A percentile compares a stretch with the other conserved stretches of the same genome.
Conservation (phyloP, 2,329 filamentous ascomycete genomes). For the Colletotrichum echinochloae region DNA sequence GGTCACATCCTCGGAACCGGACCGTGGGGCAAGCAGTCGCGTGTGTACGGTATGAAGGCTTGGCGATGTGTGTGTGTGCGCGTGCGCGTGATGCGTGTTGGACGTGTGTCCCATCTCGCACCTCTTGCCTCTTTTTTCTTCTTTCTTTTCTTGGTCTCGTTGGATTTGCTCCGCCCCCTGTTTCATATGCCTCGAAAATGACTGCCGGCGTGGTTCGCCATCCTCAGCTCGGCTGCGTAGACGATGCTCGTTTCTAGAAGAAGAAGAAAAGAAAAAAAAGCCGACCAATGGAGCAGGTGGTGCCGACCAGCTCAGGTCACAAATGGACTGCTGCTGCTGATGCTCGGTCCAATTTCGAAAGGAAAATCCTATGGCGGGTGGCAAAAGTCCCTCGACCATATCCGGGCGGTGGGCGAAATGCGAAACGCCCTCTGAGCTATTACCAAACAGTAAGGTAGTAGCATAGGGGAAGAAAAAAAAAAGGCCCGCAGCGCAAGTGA, state of each 20-base stretch:
- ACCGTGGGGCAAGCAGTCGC: slow-evolving; percentile 11
- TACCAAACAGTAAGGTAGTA: slow-evolving; percentile 42
- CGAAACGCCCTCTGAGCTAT: slow-evolving; percentile 36
- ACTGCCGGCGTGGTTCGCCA: not conserved
- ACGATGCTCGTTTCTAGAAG: slow-evolving; percentile 18
- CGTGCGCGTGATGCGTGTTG: slow-evolving; percentile 24
- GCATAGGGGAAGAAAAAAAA: not conserved
- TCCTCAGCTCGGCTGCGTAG: not conserved
- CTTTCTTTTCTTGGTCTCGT: too few species aligned
- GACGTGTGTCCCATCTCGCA: slow-evolving; percentile 36
- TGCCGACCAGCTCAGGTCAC: slow-evolving; percentile 16
- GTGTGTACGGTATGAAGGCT: slow-evolving; percentile 7
- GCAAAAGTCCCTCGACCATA: slow-evolving; percentile 25
- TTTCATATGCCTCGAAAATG: slow-evolving; percentile 25
- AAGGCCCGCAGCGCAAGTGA: slow-evolving; percentile 22
- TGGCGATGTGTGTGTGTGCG: slow-evolving; percentile 19
- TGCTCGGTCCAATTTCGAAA: slow-evolving; percentile 21
- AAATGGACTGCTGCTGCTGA: not conserved
- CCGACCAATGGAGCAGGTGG: slow-evolving; percentile 34
- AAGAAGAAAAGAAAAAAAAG: too few species aligned
- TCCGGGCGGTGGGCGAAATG: slow-evolving; percentile 27
- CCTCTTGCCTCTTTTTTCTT: not conserved
- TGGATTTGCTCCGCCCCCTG: slow-evolving; percentile 37
- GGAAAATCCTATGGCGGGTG: too few species aligned
- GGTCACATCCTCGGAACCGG: slow-evolving; percentile 33